Base-by-base conservation (phyloP, 1,284 basidiomycete genomes). In the Ustilago shanxiensis region DNA sequence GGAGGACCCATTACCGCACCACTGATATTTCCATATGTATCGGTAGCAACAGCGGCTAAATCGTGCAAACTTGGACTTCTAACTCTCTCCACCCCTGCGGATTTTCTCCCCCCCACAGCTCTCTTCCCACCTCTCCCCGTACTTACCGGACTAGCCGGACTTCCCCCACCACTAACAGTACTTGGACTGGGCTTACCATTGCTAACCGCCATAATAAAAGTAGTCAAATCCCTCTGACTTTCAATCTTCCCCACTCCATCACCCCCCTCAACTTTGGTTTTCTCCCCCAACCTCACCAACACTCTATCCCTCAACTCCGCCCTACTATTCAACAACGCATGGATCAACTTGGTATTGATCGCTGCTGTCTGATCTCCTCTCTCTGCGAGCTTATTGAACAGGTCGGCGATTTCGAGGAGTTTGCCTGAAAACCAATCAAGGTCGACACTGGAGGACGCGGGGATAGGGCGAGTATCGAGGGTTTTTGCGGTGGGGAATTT, bases 361-460 rank as follows among this genome's bases (percentile, higher is more conserved):
- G 33, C 61, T 8, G 50, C 55, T 2, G 66, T 68, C 44, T 73
- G 71, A 45, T 73, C 71, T 0, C 62, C 71, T 0, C 61, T 41
- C 18, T 68, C 62, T 9, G 66, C 71, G 3, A 73, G 35, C 29
- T 62, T 64, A 22, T 24, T 28, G 37, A 68, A 73, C 16, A 73
- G 44, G 18, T 49, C 39, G 0, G 61, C 61, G 14, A 62, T 68
- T 35, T 73, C 66, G n/a, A 73, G 52, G 5, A 73, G 50, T n/a
- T 62, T 67, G 18, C 58, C 50, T 3, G 44, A 58, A 20, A 73
- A 68, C 71, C 62, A 73, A 39, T 73, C 62, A 22, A 73, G 54
- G 20, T 73, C 71, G 10, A 68, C 51, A 20, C 51, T 47, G 9
- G 55, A 47, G 1, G 60, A 60, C 1, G 41, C 57, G 0, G 70